Evolutionary conservation across 495 filamentous ascomycete genomes (phyloP).

Genomic region (Usnea hakonensis): DNA sequence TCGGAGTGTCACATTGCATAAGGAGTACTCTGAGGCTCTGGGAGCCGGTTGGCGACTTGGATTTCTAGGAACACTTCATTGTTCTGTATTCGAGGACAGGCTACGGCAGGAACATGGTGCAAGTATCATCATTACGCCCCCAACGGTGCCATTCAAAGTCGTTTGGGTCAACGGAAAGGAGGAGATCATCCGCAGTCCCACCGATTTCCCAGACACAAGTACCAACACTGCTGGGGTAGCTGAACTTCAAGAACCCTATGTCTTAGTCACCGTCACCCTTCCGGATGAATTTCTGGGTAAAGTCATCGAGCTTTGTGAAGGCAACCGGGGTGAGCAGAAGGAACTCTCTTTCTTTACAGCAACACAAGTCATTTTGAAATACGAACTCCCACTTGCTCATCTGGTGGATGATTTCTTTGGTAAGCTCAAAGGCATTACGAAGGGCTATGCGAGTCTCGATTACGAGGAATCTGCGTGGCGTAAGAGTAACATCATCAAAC

Average conservation of each 20-base stretch:
- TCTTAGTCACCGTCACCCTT: constrained; percentile 77
- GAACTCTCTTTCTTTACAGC: constrained; percentile 83
- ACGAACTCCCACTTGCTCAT: constrained; percentile 77
- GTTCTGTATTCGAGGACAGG: constrained; percentile 97
- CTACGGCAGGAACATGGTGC: constrained; percentile 89
- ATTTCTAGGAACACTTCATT: constrained; percentile 93
- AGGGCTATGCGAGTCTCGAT: constrained; percentile 77
- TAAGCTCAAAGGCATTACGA: constrained; percentile 84
- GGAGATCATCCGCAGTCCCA: constrained; percentile 72
- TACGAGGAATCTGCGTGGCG: constrained; percentile 93
- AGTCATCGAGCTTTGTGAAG: constrained; percentile 91
- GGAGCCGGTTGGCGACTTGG: constrained; percentile 91
- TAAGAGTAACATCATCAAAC: constrained; percentile 70
- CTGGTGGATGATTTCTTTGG: constrained; percentile 97
- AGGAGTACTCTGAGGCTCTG: constrained; percentile 86
- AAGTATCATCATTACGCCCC: constrained; percentile 94
- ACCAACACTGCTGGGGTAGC: constrained; percentile 48
- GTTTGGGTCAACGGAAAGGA: constrained; percentile 65
- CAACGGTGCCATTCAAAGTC: constrained; percentile 85
- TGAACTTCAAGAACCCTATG: constrained; percentile 76
- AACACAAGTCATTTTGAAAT: constrained; percentile 94
- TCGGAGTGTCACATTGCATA: constrained; percentile 84
- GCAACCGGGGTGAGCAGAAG: constrained; percentile 77
- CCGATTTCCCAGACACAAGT: constrained; percentile 74
- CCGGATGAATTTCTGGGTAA: constrained; percentile 91